Conservation (phyloP, 176 grass and related monocot genomes). For the Lolium perenne region DNA sequence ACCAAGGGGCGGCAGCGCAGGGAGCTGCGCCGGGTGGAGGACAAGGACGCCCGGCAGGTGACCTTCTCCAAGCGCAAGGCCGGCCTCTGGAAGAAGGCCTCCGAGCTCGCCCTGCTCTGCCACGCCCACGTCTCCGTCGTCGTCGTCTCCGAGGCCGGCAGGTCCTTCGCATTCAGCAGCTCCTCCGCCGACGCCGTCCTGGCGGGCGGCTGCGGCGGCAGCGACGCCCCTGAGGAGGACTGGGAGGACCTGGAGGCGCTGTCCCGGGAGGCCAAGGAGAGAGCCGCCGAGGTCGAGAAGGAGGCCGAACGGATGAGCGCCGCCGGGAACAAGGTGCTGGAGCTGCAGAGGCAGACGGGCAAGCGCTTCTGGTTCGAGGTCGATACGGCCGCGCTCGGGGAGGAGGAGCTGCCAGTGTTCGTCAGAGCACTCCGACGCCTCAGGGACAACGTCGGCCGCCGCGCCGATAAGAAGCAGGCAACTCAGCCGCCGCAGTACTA, state of each 20-base stretch:
- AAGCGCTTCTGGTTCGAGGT: too few species aligned
- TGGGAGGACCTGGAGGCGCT: not conserved
- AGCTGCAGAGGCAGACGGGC: too few species aligned
- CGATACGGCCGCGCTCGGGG: too few species aligned
- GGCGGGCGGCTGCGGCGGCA: not conserved
- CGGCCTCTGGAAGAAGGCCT: not conserved
- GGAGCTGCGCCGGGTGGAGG: not conserved
- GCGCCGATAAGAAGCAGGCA: not conserved
- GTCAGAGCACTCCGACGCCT: too few species aligned
- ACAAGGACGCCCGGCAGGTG: not conserved
- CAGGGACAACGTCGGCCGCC: too few species aligned
- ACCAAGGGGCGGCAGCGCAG: not conserved
- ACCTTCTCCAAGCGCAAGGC: slow-evolving; percentile 22
- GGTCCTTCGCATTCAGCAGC: not conserved
- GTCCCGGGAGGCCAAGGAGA: not conserved
- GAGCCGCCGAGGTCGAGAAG: too few species aligned
- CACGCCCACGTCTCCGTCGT: not conserved
- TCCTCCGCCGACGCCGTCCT: slow-evolving; percentile 16
- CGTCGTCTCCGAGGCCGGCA: not conserved
- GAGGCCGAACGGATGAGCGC: too few species aligned
- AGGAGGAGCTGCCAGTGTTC: too few species aligned
- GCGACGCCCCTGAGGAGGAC: not conserved
- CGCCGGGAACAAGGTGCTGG: too few species aligned
- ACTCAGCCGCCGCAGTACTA: not conserved
- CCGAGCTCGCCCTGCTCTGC: not conserved